Conservation (phyloP, 2,329 filamentous ascomycete species). For the Lachnellula occidentalis region DNA sequence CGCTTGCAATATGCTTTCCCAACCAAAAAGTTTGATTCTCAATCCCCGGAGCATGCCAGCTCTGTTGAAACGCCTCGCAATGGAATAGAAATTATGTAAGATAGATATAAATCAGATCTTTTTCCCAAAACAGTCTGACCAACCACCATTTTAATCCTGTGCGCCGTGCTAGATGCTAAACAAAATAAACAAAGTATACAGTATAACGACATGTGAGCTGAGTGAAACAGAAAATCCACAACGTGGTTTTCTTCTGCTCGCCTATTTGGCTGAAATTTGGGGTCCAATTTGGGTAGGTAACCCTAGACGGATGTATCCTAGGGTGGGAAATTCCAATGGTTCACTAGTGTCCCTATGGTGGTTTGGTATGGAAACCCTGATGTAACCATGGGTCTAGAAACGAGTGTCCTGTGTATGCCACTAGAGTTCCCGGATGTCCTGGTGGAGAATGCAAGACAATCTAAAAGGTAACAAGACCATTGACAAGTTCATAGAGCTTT, state of each 20-base stretch:
- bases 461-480: conserved; percentile 7
- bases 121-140: neutral
- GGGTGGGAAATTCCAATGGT: neutral
- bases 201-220: conserved; percentile 16
- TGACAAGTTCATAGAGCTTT: conserved; percentile 11
- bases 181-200: conserved; percentile 20
- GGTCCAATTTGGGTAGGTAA: conserved; percentile 1
- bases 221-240: conserved; percentile 1
- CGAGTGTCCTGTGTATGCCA: conserved; percentile 20
- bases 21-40: conserved; percentile 7
- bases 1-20: neutral
- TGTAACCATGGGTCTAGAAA: conserved; percentile 1
- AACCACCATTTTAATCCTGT: conserved; percentile 7
- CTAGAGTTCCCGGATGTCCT: conserved; percentile 9
- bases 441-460: conserved; percentile 7
- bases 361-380: neutral
- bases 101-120: conserved; percentile 15
- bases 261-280: conserved; percentile 7
- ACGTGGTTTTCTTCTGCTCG: conserved; percentile 6
- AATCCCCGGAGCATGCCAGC: conserved; percentile 12
- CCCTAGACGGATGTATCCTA: neutral
- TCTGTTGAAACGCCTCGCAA: conserved; percentile 5
- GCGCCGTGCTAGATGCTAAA: conserved; percentile 18
- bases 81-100: conserved; percentile 8
- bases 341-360: neutral